Evolutionary conservation across 176 grass and related monocot genomes (phyloP).

Genomic region (Zea mays): DNA sequence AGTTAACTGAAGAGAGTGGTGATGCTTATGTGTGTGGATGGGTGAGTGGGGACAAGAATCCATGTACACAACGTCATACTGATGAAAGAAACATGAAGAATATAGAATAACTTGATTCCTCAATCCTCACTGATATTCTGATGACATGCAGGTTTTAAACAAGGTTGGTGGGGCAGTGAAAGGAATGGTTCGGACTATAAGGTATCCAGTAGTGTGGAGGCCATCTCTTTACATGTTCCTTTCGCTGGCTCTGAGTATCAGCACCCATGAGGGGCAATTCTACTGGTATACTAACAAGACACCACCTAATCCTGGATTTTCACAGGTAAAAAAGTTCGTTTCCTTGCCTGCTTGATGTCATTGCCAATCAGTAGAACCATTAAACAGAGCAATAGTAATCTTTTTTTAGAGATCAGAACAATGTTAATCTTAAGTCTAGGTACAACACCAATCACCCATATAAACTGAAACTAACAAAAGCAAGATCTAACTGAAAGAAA

Average conservation of each 20-base stretch:
- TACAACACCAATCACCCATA: background rate
- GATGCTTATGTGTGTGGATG: conserved; percentile 3
- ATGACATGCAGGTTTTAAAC: conserved; percentile 56
- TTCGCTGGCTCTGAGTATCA: conserved; percentile 73
- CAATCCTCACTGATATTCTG: conserved; percentile 26
- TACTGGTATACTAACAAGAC: conserved; percentile 83
- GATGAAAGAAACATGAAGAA: conserved; percentile 1
- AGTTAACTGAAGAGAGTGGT: background rate
- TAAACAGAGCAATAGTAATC: background rate
- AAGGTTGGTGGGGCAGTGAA: conserved; percentile 52
- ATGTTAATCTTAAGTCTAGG: conserved; percentile 8
- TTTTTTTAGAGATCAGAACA: background rate
- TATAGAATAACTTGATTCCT: background rate
- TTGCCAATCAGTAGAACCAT: conserved; percentile 25
- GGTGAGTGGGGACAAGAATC: background rate
- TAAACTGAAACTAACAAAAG: conserved; percentile 34
- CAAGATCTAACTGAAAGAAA: conserved; percentile 37
- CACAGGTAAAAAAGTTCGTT: conserved; percentile 59
- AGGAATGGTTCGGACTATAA: conserved; percentile 75
- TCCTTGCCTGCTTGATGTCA: conserved; percentile 34
- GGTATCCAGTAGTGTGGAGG: conserved; percentile 75
- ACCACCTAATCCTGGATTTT: conserved; percentile 78
- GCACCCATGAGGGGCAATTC: conserved; percentile 87
- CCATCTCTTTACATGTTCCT: conserved; percentile 88
- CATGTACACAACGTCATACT: background rate